These are phyloP conservation scores for Myxozyma nipponensis DNA, from an alignment of 805 yeast genomes.

Conservation along the genomic window DNA sequence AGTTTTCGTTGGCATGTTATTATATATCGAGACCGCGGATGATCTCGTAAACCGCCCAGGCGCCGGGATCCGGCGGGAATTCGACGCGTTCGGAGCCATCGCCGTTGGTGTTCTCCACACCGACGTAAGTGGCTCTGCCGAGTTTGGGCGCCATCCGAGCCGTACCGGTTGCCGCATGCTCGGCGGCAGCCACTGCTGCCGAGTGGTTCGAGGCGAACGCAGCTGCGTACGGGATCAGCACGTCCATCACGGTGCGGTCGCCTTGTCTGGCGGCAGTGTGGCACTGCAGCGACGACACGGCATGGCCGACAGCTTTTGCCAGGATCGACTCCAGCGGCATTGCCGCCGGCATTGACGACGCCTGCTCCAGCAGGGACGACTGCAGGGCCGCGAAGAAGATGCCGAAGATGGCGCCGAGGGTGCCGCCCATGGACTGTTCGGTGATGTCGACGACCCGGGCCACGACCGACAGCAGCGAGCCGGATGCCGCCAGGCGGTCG, in stretches of 20 bases:
- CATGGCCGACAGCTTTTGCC: conserved; percentile 40
- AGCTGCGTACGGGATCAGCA: conserved; percentile 80
- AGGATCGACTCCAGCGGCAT: background rate
- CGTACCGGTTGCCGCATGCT: conserved; percentile 71
- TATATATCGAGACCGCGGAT: conserved; percentile 49
- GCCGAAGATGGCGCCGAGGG: conserved; percentile 90
- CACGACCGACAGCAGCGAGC: conserved; percentile 47
- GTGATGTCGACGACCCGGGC: conserved; percentile 58
- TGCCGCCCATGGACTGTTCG: conserved; percentile 87
- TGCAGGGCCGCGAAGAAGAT: conserved; percentile 77
- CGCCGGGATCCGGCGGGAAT: conserved; percentile 84
- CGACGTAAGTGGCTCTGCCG: conserved; percentile 91
- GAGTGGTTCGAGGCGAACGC: conserved; percentile 51
- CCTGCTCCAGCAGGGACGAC: conserved; percentile 8
- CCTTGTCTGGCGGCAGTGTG: conserved; percentile 88
- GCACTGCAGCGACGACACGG: conserved; percentile 68
- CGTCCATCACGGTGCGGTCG: conserved; percentile 83
- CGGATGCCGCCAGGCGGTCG: conserved; percentile 47
- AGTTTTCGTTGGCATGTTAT: too few relatives aligned
- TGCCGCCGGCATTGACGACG: background rate
- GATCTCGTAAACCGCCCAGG: conserved; percentile 73
- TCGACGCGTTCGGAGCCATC: conserved; percentile 33
- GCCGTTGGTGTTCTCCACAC: conserved; percentile 32
- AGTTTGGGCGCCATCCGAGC: conserved; percentile 73
- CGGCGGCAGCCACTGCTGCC: conserved; percentile 65